A percentile compares a stretch with the other conserved stretches of the same genome.
phyloP scores from a whole-genome alignment of 2,329 filamentous ascomycete genomes.

The Erysiphe pulchra region DNA sequence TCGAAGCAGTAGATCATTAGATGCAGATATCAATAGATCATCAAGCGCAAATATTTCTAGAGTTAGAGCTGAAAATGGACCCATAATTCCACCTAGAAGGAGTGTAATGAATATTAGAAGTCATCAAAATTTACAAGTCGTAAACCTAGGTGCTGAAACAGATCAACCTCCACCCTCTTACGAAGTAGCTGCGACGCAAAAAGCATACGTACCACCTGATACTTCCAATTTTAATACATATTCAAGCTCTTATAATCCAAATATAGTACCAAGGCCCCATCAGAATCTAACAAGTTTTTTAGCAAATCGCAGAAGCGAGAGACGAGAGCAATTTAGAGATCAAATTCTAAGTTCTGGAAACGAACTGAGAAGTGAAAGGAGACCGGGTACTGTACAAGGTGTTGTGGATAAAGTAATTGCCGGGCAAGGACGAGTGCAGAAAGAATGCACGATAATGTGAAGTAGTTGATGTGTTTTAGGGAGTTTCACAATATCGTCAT shows the following conservation, averaged over 20 bases:
- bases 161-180: slow-evolving; percentile 37
- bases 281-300: not conserved
- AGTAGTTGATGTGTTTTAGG: not conserved
- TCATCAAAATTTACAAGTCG: not conserved
- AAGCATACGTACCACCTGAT: slow-evolving; percentile 25
- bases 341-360: not conserved
- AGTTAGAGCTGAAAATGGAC: slow-evolving; percentile 10
- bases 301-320: not conserved
- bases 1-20: slow-evolving; percentile 19
- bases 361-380: not conserved
- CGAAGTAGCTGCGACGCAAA: slow-evolving; percentile 32
- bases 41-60: slow-evolving; percentile 5
- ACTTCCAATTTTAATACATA: slow-evolving; percentile 3
- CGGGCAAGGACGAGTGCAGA: not conserved
- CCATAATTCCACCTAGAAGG: slow-evolving; percentile 19
- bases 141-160: slow-evolving; percentile 15
- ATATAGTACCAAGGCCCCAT: not conserved
- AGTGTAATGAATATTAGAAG: slow-evolving; percentile 6
- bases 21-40: slow-evolving; percentile 6
- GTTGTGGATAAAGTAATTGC: not conserved
- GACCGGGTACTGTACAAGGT: not conserved
- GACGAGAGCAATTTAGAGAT: not conserved
- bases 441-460: not conserved
- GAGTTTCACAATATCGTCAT: not conserved
- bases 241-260: not conserved